A percentile compares a stretch with the other conserved stretches of the same genome.
Evolutionary conservation across 2,329 filamentous ascomycete genomes (phyloP).

Genomic region (Orbilia javanica): DNA sequence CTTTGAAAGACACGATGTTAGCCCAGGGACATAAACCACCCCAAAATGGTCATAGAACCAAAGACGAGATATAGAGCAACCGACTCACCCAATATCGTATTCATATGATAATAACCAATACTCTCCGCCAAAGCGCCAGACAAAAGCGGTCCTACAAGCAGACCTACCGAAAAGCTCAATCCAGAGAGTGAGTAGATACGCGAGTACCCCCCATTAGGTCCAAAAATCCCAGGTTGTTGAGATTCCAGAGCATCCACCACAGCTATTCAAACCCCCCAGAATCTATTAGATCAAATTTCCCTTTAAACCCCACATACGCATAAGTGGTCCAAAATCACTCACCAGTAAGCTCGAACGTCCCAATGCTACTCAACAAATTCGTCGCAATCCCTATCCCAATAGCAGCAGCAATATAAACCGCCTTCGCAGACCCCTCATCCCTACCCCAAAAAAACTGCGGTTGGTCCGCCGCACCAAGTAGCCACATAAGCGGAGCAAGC

Average conservation of each 20-base stretch:
- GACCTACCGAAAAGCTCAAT: conserved; percentile 61
- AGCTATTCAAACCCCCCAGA: background rate
- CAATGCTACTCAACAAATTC: conserved; percentile 62
- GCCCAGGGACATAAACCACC: background rate
- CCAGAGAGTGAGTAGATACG: conserved; percentile 61
- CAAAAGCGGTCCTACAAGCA: conserved; percentile 60
- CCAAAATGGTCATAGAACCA: too few relatives aligned
- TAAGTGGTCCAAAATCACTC: conserved; percentile 45
- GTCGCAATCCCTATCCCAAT: conserved; percentile 61
- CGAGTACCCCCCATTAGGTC: conserved; percentile 61
- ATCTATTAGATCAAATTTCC: background rate
- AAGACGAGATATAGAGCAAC: too few relatives aligned
- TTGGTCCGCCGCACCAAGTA: conserved; percentile 63
- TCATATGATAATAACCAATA: conserved; percentile 22
- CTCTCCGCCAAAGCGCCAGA: conserved; percentile 14
- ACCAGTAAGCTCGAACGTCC: conserved; percentile 63
- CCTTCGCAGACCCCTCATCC: conserved; percentile 53
- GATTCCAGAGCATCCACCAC: conserved; percentile 58
- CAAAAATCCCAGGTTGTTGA: conserved; percentile 61
- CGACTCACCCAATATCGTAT: conserved; percentile 11
- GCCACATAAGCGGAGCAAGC: conserved; percentile 62
- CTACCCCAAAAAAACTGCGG: conserved; percentile 62
- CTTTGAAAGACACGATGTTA: background rate
- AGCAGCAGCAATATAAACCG: conserved; percentile 61
- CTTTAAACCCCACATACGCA: too few relatives aligned